Evolutionary conservation across 2,329 filamentous ascomycete species (phyloP), one percentile per base, ranked within the genome.

Genomic region (Ophiostoma sp.): DNA sequence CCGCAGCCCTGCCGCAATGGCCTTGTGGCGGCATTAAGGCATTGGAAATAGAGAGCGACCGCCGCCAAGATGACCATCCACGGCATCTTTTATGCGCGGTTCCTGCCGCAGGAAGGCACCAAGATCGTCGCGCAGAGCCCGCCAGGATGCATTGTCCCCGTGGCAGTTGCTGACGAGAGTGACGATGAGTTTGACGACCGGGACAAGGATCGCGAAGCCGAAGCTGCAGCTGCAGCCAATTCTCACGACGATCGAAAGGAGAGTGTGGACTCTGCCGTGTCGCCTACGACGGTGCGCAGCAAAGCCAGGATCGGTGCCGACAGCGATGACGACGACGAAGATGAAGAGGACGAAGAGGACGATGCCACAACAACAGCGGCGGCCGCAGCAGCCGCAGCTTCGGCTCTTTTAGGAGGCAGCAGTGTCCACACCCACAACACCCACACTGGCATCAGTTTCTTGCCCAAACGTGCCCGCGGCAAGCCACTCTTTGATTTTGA

Each of bases 401-500:
- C 68, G 71, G 70, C 36, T 4, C 57, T 73, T 2, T 36, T 73
- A 8, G 68, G 72, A 3, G 55, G 69, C 28, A 48, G 52, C 36
- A 61, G 69, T 25, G 39, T 31, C 66, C 66, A 69, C 28, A 50
- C 64, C 9, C 64, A 50, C 64, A 68, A 48, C 42, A 68, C 64
- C 11, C 64, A 50, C n/a, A 50, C 39, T 19, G 33, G 55, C 70
- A 52, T 7, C 36, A 36, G 57, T 19, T 45, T 31, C 42, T 12
- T 48, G 8, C 70, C 28, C 48, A 31, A 25, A 28, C 50, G 59
- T 15, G 33, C 39, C 19, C 75, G 73, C 3, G 72, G 69, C 48
- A 76, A 76, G 59, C 72, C 75, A 22, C 89, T 97, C 75, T 89
- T 98, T 79, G 90, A 94, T 82, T 98, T 97, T 83, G 89, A 93